A percentile compares a stretch with the other conserved stretches of the same genome.
Conservation (phyloP, 371 early-diverging fungal species). For the Rhizomucor miehei region DNA sequence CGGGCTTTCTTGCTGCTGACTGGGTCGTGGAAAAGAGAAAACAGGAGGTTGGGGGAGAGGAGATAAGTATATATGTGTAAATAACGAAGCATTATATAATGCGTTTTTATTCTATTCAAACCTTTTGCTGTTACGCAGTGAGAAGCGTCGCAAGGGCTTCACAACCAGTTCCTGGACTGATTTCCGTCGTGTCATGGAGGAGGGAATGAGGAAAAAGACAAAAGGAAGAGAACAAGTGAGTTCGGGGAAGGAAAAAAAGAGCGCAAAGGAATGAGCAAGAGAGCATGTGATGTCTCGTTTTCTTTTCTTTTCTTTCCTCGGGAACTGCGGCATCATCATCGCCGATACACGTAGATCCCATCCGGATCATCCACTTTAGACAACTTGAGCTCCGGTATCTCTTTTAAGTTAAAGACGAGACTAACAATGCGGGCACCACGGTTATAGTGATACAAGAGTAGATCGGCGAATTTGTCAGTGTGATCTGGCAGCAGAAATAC, state of each 20-base stretch:
- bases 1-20: slow-evolving; percentile 1
- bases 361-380: slow-evolving; percentile 45
- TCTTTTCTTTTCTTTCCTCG: neutral
- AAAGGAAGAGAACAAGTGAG: slow-evolving; percentile 8
- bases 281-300: neutral
- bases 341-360: slow-evolving; percentile 52
- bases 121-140: slow-evolving; percentile 14
- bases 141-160: slow-evolving; percentile 31
- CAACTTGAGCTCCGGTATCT: slow-evolving; percentile 45
- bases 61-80: no score
- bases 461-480: slow-evolving; percentile 50
- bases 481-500: slow-evolving; percentile 61
- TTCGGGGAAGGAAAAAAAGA: neutral
- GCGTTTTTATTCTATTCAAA: slow-evolving; percentile 6
- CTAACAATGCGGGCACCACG: slow-evolving; percentile 56
- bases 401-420: slow-evolving; percentile 57
- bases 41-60: neutral
- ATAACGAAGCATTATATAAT: no score
- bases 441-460: slow-evolving; percentile 47
- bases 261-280: slow-evolving; percentile 1
- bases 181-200: slow-evolving; percentile 29
- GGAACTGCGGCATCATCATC: neutral
- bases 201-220: slow-evolving; percentile 5
- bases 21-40: neutral
- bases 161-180: slow-evolving; percentile 32